Conservation (phyloP, 805 yeast species). For the Cyberlindnera bimundalis region DNA sequence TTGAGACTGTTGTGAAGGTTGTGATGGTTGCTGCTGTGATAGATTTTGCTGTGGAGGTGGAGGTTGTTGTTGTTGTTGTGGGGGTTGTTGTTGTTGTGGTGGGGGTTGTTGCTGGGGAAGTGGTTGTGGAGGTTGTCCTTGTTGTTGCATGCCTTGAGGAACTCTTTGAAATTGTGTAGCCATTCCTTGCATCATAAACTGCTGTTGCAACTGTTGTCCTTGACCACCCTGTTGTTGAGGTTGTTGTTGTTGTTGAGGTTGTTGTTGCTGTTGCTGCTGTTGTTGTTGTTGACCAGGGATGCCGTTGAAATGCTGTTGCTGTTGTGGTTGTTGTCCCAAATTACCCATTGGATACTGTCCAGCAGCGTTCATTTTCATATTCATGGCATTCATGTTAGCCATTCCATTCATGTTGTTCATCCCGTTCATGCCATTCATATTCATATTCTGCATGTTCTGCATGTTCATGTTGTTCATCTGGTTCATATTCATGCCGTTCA, state of each 20-base stretch:
- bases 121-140: conserved; percentile 2
- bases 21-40: conserved; percentile 11
- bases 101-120: conserved; percentile 14
- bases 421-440: conserved; percentile 7
- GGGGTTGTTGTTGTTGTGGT: conserved; percentile 13
- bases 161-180: conserved; percentile 12
- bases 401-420: conserved; percentile 10
- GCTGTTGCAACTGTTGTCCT: conserved; percentile 13
- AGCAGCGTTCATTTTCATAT: conserved; percentile 6
- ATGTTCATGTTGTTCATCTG: conserved; percentile 12
- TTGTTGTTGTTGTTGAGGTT: conserved; percentile 8
- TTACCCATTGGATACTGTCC: background rate
- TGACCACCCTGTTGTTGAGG: background rate
- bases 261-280: conserved; percentile 9
- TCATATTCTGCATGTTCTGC: conserved; percentile 8
- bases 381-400: conserved; percentile 6
- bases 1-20: conserved; percentile 8
- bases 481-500: conserved; percentile 14
- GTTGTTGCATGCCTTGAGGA: conserved; percentile 14
- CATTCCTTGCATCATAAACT: conserved; percentile 14
- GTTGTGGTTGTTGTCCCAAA: conserved; percentile 7
- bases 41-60: conserved; percentile 14
- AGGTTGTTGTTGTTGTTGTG: conserved; percentile 6
- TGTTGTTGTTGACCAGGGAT: conserved; percentile 3
- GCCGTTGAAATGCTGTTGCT: conserved; percentile 5